Base-by-base conservation (phyloP, 2,329 filamentous ascomycete species). In the Clonostachys chloroleuca region DNA sequence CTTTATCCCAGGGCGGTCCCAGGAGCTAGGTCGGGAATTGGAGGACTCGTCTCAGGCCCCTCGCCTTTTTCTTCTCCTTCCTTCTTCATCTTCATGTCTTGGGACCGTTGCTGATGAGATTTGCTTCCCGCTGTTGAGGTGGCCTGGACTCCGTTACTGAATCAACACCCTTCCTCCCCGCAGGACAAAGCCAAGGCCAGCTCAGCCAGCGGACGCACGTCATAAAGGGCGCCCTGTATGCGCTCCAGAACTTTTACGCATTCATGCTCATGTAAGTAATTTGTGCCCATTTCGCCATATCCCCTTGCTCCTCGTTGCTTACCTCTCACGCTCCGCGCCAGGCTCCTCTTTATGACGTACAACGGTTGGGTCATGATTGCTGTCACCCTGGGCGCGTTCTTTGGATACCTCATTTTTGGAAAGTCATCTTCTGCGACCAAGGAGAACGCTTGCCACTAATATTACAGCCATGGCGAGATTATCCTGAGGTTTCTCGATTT, bases 341-440 rank as follows among this genome's bases (percentile, higher is more conserved):
- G 92, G 94, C 77, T 99, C 51, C 72, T 99, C 18, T 99, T 99
- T 70, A 99, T 99, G 94, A 99, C 94, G n/a, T 99, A 99, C 72
- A 99, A 99, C 60, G 94, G 94, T 48, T 95, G 89, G 85, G 84
- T 99, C 56, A 99, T 99, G 94, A 69, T 95, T 55, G 81, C 92
- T 4, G 92, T 97, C 14, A 87, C 87, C 1, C 73, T 95, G 10
- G 94, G 94, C 14, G 92, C 92, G 0, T 95, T 95, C 55, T 67
- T 95, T 41, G 94, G 94, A 40, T 96, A 95, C 63, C 63, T 96
- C 50, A 58, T 86, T 41, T 99, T 96, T 70, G 87, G 89, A 14
- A 79, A 82, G 47, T 74, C 76, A 46, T 83, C 83, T 1, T 78
- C 83, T 46, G 80, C 86, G 8, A 85, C 85, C 30, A 96, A 95